Conservation (phyloP, 306 rosid species). For the Gynostemma pentaphyllum region DNA sequence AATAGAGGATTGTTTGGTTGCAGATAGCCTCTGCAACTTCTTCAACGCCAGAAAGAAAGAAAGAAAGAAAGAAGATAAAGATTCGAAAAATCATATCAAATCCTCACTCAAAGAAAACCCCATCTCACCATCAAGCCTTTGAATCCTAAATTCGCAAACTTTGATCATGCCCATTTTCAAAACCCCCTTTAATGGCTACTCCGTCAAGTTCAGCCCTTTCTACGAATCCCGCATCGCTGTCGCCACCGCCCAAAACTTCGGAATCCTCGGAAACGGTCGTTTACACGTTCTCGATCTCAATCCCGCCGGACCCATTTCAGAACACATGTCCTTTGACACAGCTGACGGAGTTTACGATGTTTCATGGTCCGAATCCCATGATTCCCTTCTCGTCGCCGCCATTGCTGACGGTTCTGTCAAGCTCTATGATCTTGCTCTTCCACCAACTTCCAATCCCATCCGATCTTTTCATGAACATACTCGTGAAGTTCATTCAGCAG, state of each 20-base stretch:
- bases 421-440: conserved; percentile 70
- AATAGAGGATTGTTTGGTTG: neutral
- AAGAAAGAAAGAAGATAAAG: neutral
- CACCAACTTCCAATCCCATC: conserved; percentile 63
- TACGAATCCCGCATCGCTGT: conserved; percentile 87
- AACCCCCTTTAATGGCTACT: conserved; percentile 90
- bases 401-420: conserved; percentile 90
- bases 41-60: neutral
- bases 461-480: conserved; percentile 90
- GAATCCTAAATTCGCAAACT: neutral
- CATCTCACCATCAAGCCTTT: neutral
- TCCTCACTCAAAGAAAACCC: neutral
- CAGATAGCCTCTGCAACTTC: neutral
- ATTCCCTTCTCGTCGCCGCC: conserved; percentile 73
- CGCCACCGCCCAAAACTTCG: conserved; percentile 89
- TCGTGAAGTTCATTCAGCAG: conserved; percentile 72
- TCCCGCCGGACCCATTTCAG: conserved; percentile 33
- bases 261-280: conserved; percentile 95
- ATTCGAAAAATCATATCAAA: neutral
- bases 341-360: conserved; percentile 89
- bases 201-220: conserved; percentile 94
- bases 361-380: conserved; percentile 93
- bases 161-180: conserved; percentile 69
- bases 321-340: conserved; percentile 62
- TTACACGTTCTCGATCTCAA: conserved; percentile 65